phyloP scores from a whole-genome alignment of 306 rosid species.

The Sesbania bispinosa region DNA sequence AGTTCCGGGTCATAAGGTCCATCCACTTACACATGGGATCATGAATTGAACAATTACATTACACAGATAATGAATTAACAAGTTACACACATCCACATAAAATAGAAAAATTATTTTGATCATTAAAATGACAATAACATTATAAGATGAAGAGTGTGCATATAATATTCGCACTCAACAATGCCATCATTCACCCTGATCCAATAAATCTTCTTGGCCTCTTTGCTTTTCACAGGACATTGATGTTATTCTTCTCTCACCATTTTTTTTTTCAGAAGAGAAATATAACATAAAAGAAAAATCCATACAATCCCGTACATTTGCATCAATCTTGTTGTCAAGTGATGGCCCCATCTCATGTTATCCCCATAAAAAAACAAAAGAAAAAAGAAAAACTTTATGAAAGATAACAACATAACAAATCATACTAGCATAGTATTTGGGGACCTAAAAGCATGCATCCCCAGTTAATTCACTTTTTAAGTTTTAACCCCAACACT shows the following conservation, averaged over 20 bases:
- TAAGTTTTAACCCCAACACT: conserved; percentile 39
- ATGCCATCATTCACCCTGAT: neutral
- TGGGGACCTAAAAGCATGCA: neutral
- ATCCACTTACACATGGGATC: neutral
- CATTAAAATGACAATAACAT: conserved; percentile 7
- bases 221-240: neutral
- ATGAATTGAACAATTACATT: neutral
- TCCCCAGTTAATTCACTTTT: too few relatives aligned
- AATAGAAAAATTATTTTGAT: neutral
- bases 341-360: conserved; percentile 24
- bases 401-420: conserved; percentile 5
- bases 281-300: neutral
- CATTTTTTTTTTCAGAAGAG: neutral
- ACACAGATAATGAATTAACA: neutral
- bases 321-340: conserved; percentile 20
- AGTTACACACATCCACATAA: too few relatives aligned
- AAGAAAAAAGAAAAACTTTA: neutral
- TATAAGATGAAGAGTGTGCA: neutral
- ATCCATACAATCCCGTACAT: conserved; percentile 6
- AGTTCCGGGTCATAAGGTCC: too few relatives aligned
- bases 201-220: neutral
- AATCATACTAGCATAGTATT: neutral
- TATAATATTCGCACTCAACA: conserved; percentile 6
- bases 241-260: neutral
- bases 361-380: too few relatives aligned